A percentile compares a stretch with the other conserved stretches of the same genome.
Conservation (phyloP, 179 eudicot species). For the Actinidia chinensis region DNA sequence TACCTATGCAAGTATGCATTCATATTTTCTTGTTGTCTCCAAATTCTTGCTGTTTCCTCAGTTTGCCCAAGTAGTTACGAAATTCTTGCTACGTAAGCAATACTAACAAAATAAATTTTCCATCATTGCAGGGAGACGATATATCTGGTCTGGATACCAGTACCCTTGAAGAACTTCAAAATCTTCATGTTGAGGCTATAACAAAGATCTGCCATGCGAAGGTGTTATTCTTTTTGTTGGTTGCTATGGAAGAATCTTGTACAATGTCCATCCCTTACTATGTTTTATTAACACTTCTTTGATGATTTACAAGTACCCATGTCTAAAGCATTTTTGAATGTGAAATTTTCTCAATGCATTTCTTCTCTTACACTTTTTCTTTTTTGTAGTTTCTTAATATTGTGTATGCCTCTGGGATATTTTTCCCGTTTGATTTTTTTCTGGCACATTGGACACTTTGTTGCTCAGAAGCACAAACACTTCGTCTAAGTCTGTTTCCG, state of each 20-base stretch:
- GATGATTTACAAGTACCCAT: neutral
- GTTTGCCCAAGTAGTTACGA: neutral
- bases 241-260: neutral
- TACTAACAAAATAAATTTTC: neutral
- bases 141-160: constrained; percentile 25
- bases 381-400: neutral
- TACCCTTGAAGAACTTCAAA: constrained; percentile 36
- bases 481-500: neutral
- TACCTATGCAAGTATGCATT: neutral
- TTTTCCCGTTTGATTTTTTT: neutral
- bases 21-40: neutral
- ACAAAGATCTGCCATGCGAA: constrained; percentile 40
- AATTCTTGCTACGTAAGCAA: neutral
- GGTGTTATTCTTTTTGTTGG: constrained; percentile 16
- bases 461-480: neutral
- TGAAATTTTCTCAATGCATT: neutral
- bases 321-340: neutral
- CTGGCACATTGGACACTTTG: neutral
- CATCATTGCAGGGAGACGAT: constrained; percentile 32
- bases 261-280: neutral
- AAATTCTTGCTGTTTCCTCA: neutral
- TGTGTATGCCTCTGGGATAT: neutral
- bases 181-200: constrained; percentile 38
- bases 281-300: neutral
- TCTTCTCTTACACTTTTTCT: neutral